Conservation (phyloP, 2,329 filamentous ascomycete species). For the Alternaria sp. region DNA sequence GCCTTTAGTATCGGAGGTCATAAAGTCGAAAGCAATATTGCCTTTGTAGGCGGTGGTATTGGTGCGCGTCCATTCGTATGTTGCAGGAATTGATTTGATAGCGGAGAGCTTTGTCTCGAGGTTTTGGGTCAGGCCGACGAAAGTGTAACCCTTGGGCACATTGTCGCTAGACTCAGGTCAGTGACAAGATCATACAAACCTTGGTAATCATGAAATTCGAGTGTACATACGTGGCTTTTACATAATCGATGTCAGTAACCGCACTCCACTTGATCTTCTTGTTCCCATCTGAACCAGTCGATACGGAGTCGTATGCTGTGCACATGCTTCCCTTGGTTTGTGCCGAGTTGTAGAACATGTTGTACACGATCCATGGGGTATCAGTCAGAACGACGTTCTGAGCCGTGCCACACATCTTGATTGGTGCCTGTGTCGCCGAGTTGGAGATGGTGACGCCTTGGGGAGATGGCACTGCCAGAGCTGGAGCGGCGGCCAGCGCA, state of each 20-base stretch:
- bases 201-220: not conserved
- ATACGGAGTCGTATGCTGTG: slow-evolving; percentile 50
- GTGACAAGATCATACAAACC: not conserved
- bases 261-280: slow-evolving; percentile 52
- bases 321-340: slow-evolving; percentile 52
- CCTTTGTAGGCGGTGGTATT: slow-evolving; percentile 56
- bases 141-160: slow-evolving; percentile 56
- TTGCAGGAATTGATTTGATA: slow-evolving; percentile 52
- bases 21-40: slow-evolving; percentile 57
- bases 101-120: slow-evolving; percentile 51
- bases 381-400: slow-evolving; percentile 45
- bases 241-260: slow-evolving; percentile 51
- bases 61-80: slow-evolving; percentile 52
- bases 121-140: slow-evolving; percentile 55
- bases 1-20: slow-evolving; percentile 54
- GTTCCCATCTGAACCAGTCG: slow-evolving; percentile 38
- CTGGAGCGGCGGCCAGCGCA: slow-evolving; percentile 19
- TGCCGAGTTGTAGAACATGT: slow-evolving; percentile 56
- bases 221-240: slow-evolving; percentile 27
- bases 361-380: slow-evolving; percentile 57
- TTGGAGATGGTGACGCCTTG: slow-evolving; percentile 24
- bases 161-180: slow-evolving; percentile 35
- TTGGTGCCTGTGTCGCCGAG: slow-evolving; percentile 22
- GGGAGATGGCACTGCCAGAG: slow-evolving; percentile 18
- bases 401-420: slow-evolving; percentile 23